These are phyloP conservation scores for Exophiala alcalophila DNA, from an alignment of 2,329 filamentous ascomycete species.

Conservation along the genomic window DNA sequence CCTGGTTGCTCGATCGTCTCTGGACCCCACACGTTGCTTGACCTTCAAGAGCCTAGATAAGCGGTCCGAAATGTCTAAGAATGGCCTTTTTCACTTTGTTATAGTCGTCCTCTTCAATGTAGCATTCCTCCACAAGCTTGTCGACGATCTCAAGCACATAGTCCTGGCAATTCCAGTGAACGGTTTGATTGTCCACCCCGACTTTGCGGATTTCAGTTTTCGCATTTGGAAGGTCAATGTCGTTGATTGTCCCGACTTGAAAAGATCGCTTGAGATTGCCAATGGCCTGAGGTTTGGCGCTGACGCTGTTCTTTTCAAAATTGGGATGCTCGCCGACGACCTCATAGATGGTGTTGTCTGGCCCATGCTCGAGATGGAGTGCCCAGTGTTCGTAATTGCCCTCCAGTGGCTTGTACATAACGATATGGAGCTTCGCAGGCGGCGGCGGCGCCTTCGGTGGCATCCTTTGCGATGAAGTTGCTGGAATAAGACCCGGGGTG, in stretches of 20 bases:
- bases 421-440: slow-evolving; percentile 5
- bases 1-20: slow-evolving; percentile 3
- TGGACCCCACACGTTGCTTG: not conserved
- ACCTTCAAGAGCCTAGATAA: not conserved
- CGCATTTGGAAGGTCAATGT: slow-evolving; percentile 12
- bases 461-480: no score
- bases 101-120: slow-evolving; percentile 27
- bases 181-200: slow-evolving; percentile 28
- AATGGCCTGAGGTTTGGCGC: slow-evolving; percentile 16
- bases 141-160: slow-evolving; percentile 31
- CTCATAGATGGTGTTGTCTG: slow-evolving; percentile 26
- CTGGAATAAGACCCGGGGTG: no score
- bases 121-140: slow-evolving; percentile 21
- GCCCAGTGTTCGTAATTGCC: slow-evolving; percentile 32
- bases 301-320: slow-evolving; percentile 20
- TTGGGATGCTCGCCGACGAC: slow-evolving; percentile 28
- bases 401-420: slow-evolving; percentile 25
- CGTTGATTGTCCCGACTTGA: slow-evolving; percentile 16
- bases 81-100: slow-evolving; percentile 21
- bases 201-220: slow-evolving; percentile 15
- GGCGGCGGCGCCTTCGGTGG: no score
- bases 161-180: slow-evolving; percentile 32
- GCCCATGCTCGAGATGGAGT: slow-evolving; percentile 25
- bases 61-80: slow-evolving; percentile 15
- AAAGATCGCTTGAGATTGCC: slow-evolving; percentile 17